These are phyloP conservation scores for Papiliotrema fonsecae DNA, from an alignment of 1,284 basidiomycete species.

Conservation along the genomic window DNA sequence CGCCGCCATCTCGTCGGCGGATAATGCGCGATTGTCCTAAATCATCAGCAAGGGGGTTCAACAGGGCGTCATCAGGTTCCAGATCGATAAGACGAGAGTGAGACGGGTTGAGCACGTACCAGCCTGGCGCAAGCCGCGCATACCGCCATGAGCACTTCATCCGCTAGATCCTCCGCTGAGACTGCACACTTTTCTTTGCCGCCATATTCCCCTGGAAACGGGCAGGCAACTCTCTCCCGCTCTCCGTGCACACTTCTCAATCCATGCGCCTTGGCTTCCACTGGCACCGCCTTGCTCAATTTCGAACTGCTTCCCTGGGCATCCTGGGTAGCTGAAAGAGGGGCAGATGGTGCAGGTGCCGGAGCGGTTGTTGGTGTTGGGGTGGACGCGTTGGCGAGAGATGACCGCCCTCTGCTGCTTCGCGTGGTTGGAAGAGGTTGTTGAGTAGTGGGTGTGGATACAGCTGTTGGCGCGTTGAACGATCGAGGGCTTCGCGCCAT, in stretches of 20 bases:
- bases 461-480: constrained; percentile 5
- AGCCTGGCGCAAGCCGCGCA: constrained; percentile 33
- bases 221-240: constrained; percentile 32
- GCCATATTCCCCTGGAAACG: constrained; percentile 37
- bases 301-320: background rate
- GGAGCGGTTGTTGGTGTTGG: background rate
- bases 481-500: constrained; percentile 9
- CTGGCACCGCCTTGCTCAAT: constrained; percentile 4
- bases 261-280: constrained; percentile 37
- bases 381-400: too few relatives aligned
- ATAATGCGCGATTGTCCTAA: constrained; percentile 44
- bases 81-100: background rate
- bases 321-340: background rate
- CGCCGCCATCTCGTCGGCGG: constrained; percentile 39
- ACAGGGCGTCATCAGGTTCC: constrained; percentile 5
- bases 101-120: constrained; percentile 24
- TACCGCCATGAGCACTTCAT: constrained; percentile 44
- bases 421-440: too few relatives aligned
- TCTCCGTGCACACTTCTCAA: constrained; percentile 29
- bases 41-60: too few relatives aligned
- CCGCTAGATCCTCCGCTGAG: constrained; percentile 37
- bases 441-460: background rate
- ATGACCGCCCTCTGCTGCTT: too few relatives aligned
- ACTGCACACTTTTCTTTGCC: constrained; percentile 36
- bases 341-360: background rate